Evolutionary conservation across 2,329 filamentous ascomycete genomes (phyloP), one percentile per base, ranked within the genome.

Genomic region (Sporothrix pallida): DNA sequence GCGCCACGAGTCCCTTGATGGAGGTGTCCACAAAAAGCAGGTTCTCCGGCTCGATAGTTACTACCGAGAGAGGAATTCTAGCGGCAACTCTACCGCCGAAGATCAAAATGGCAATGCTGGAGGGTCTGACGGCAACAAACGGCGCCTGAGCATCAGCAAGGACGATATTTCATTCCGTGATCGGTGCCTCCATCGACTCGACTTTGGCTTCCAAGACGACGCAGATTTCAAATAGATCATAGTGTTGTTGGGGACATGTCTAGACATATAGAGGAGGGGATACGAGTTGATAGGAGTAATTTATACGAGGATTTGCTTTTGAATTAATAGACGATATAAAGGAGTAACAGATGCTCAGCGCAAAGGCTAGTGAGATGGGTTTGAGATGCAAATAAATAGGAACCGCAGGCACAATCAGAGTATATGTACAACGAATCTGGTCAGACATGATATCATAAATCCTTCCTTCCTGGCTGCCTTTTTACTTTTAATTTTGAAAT

Each of bases 131-230:
- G 50, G 15, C 7, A 37, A 37, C 31, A 37, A 5, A 37, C 31
- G 31, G 31, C 31, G 31, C 31, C 31, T 31, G 31, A 37, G 31
- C 31, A 37, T 37, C 1, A 37, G 31, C 31, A 37, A 37, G 31
- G 31, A 37, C 31, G 31, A 37, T 37, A 3, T 71, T 4, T 37
- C 70, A 6, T 48, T 73, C 2, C 26, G n/a, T 2, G 68, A 71
- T 17, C 72, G 74, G 13, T 60, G 9, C 13, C 74, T 63, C 9
- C 76, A 77, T 56, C 76, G 76, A 8, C 70, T 77, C 9, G 76
- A 77, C 60, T 62, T 44, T 48, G 67, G 72, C 37, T 56, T 75
- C 31, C 75, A 76, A 26, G n/a, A 52, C 17, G 2, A 44, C n/a
- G 13, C 13, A 5, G 75, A 76, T 52, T 76, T 74, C 63, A 8